Evolutionary conservation across 148 eudicot species (phyloP), one percentile per base, ranked within the genome.

Genomic region (Heliosperma pusillum): DNA sequence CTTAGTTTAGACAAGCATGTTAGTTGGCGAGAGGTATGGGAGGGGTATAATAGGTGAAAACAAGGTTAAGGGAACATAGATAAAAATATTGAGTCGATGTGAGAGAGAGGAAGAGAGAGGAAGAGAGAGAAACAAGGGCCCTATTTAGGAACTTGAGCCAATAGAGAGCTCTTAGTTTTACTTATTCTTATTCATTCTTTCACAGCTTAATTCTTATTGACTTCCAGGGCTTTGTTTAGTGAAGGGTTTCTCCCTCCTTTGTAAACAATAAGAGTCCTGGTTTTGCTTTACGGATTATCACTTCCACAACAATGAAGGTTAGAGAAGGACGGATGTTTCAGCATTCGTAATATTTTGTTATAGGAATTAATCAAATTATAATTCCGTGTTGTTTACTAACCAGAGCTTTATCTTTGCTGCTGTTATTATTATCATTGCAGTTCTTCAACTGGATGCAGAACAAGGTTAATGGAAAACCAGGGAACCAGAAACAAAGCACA

Each of bases 401-500:
- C 29, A 55, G 59, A 64, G 13, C 55, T 73, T 22, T 61, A 67
- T 56, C 84, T 75, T 40, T 85, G 78, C 50, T 29, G 33, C 40
- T 71, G n/a, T 79, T 89, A 85, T 50, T 16, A 25, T 79, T 90
- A 84, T 50, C 10, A 16, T 79, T 90, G 86, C 91, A 96, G 99
- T 89, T 96, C 85, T 89, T 96, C 75, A 87, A 82, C 78, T 96
- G 99, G 99, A 81, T 96, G 89, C 99, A 96, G 74, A 92, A 75
- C 83, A 96, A 87, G 85, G 56, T 96, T 19, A 88, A 85, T 83
- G 94, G 89, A 61, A 86, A 75, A 84, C 87, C 86, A 66, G 85
- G 76, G 65, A 84, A 66, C 63, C 89, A 72, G 69, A 88, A 82
- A 71, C 66, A 87, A 74, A 82, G 55, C 75, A 24, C 90, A 60